Evolutionary conservation across 192 early-diverging fungal genomes (phyloP).

Genomic region (Pilobolus umbonatus): DNA sequence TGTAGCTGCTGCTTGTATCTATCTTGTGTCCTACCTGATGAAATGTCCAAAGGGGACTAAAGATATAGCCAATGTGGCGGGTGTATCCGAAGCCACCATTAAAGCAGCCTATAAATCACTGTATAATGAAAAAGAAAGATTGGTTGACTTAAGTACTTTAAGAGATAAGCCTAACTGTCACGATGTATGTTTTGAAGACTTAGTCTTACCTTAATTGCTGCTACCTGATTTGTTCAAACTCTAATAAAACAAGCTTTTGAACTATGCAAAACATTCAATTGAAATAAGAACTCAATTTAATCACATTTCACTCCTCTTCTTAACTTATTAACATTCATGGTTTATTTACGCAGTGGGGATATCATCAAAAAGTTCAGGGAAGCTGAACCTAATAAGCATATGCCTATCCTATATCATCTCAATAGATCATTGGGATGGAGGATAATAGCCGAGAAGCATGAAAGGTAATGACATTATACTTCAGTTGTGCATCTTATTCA

Average conservation of each 20-base stretch:
- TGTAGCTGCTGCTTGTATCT: slow-evolving; percentile 89
- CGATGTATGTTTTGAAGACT: slow-evolving; percentile 5
- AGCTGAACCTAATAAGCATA: background rate
- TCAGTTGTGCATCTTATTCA: background rate
- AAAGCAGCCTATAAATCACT: slow-evolving; percentile 78
- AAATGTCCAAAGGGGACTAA: slow-evolving; percentile 60
- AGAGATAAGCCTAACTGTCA: slow-evolving; percentile 1
- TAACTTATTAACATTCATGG: slow-evolving; percentile 3
- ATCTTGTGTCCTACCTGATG: slow-evolving; percentile 74
- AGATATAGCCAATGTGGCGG: slow-evolving; percentile 80
- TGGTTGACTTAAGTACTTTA: slow-evolving; percentile 47
- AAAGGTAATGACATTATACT: background rate
- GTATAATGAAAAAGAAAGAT: slow-evolving; percentile 49
- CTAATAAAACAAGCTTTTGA: no score
- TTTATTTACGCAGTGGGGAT: background rate
- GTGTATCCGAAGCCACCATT: slow-evolving; percentile 92
- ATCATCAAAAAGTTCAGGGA: background rate
- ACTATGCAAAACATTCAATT: no score
- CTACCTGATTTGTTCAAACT: background rate
- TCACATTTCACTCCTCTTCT: background rate
- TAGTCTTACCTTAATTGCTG: slow-evolving; percentile 4
- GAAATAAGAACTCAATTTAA: no score
- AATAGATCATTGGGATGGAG: slow-evolving; percentile 7
- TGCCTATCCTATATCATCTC: background rate
- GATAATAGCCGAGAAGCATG: background rate